Base-by-base conservation (phyloP, 768 basidiomycete species). In the Daedaleopsis nitida region DNA sequence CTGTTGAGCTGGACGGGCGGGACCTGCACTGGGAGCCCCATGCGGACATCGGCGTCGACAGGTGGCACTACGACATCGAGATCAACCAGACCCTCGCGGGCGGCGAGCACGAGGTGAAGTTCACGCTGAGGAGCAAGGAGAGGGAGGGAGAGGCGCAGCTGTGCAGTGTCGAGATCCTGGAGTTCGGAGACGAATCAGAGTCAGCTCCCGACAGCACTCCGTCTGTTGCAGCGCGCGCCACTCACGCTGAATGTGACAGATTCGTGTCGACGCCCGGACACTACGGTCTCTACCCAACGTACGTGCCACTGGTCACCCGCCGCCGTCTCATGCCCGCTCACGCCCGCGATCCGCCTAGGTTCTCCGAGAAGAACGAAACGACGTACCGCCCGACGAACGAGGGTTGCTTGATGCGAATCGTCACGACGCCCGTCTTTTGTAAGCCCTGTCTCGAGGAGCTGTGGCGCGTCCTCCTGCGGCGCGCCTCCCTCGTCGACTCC, bases 321-420 rank as follows among this genome's bases (percentile, higher is more conserved):
- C 3, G 27, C 7, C 27, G 27, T 32, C 27, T 32, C 27, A 7
- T 32, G 27, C 7, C 27, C 43, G 35, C 37, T 49, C 57, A 38
- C 17, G 19, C 42, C 54, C 27, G 27, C 27, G 3, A 32, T 44
- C 32, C 35, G 7, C 27, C 21, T 62, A 90, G 89, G 21, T 91
- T 81, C 69, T 88, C 87, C 1, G 78, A 86, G 37, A 71, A 76
- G 44, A 90, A 92, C 66, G 71, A 72, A 53, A 91, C 88, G 0
- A 81, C 83, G 3, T 92, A 88, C 73, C 83, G 91, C 19, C 91
- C 91, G 4, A 92, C 91, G 3, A 89, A 91, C 64, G 86, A 90
- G 61, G 88, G 86, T 70, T 92, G 91, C 69, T 83, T 92, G 49
- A 92, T 93, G 91, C 88, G 91, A 44, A 75, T 76, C 55, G 86